phyloP scores from a whole-genome alignment of 257 asterid genomes.

The Nemophila menziesii region DNA sequence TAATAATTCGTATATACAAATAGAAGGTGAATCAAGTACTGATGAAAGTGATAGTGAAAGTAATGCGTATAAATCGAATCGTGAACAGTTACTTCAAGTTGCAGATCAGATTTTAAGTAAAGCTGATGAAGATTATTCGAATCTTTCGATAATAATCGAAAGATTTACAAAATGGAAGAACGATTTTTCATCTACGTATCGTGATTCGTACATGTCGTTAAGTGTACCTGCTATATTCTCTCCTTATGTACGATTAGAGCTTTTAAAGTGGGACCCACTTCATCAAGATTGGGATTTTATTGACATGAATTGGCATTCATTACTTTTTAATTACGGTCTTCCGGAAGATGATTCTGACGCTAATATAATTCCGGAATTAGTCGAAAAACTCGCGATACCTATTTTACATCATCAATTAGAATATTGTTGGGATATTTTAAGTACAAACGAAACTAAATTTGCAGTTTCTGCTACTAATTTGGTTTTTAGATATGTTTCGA shows the following conservation, averaged over 20 bases:
- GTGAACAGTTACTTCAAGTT: slow-evolving; percentile 58
- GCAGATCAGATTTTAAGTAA: slow-evolving; percentile 76
- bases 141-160: slow-evolving; percentile 58
- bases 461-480: slow-evolving; percentile 74
- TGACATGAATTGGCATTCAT: slow-evolving; percentile 80
- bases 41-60: slow-evolving; percentile 94
- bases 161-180: slow-evolving; percentile 78
- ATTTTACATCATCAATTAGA: slow-evolving; percentile 67
- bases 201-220: slow-evolving; percentile 86
- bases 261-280: slow-evolving; percentile 97
- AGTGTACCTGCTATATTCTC: slow-evolving; percentile 76
- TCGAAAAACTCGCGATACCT: slow-evolving; percentile 85
- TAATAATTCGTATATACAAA: slow-evolving; percentile 34
- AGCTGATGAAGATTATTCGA: slow-evolving; percentile 77
- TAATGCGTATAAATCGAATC: slow-evolving; percentile 65
- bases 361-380: slow-evolving; percentile 67
- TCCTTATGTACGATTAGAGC: slow-evolving; percentile 91
- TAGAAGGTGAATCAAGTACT: slow-evolving; percentile 96
- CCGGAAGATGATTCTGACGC: slow-evolving; percentile 63
- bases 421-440: slow-evolving; percentile 77
- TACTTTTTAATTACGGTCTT: slow-evolving; percentile 66
- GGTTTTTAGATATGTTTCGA: slow-evolving; percentile 56
- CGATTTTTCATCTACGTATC: slow-evolving; percentile 63
- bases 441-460: slow-evolving; percentile 62
- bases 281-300: slow-evolving; percentile 74